Conservation (phyloP, 2,329 filamentous ascomycete species). For the Falciphora oryzae region DNA sequence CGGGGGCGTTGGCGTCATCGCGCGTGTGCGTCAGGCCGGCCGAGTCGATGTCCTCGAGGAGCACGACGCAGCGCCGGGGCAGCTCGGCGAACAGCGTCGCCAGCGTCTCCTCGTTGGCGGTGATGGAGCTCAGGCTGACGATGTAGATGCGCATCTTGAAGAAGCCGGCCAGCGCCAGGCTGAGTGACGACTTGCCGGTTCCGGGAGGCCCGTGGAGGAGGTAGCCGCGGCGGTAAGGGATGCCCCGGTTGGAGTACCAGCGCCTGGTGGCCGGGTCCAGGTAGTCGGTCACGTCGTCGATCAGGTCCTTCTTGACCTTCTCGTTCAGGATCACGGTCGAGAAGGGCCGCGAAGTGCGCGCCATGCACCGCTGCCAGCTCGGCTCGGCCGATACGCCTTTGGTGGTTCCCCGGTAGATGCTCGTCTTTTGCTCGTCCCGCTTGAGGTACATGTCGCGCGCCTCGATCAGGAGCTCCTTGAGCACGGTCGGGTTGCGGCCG, state of each 20-base stretch:
- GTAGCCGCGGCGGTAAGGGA: conserved; percentile 81
- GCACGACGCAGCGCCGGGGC: conserved; percentile 63
- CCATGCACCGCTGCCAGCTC: conserved; percentile 57
- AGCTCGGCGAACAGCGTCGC: conserved; percentile 59
- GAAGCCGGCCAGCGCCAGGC: conserved; percentile 63
- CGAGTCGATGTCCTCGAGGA: conserved; percentile 72
- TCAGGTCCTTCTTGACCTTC: conserved; percentile 50
- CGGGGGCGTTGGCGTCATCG: conserved; percentile 22
- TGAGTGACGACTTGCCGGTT: conserved; percentile 71
- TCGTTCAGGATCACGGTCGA: conserved; percentile 62
- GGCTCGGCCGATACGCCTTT: conserved; percentile 36
- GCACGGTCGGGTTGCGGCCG: conserved; percentile 51
- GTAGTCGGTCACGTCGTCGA: conserved; percentile 58
- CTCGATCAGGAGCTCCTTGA: conserved; percentile 58
- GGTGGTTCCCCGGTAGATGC: conserved; percentile 56
- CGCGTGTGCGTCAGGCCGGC: conserved; percentile 62
- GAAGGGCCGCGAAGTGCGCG: conserved; percentile 53
- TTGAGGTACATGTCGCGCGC: conserved; percentile 49
- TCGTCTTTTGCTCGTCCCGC: conserved; percentile 55
- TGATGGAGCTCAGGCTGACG: conserved; percentile 57
- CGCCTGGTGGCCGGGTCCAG: conserved; percentile 55
- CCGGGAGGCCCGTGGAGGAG: conserved; percentile 76
- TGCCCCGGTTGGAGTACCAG: conserved; percentile 83
- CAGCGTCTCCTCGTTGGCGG: conserved; percentile 60
- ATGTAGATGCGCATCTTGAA: conserved; percentile 70